These are phyloP conservation scores for Paecilomyces formosus DNA, from an alignment of 2,329 filamentous ascomycete species.

Conservation along the genomic window DNA sequence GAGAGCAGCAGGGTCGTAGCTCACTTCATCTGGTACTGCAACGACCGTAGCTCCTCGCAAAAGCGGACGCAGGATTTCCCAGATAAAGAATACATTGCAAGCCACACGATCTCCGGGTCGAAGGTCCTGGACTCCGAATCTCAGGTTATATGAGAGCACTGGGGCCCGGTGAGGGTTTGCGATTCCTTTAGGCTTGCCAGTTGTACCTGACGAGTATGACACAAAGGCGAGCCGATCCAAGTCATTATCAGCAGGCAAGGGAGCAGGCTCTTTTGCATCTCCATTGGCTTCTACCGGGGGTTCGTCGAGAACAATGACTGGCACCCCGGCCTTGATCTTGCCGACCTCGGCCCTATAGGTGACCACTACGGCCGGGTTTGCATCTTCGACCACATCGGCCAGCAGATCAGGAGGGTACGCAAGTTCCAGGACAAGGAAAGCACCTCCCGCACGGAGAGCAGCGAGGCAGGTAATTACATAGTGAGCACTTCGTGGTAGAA, in stretches of 20 bases:
- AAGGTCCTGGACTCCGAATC: conserved; percentile 64
- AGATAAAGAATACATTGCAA: conserved; percentile 84
- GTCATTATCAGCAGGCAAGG: conserved; percentile 57
- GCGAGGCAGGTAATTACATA: conserved; percentile 75
- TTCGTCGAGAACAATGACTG: conserved; percentile 60
- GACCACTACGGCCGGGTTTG: conserved; percentile 62
- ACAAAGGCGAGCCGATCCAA: conserved; percentile 70
- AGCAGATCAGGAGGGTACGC: conserved; percentile 69
- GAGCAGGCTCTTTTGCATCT: conserved; percentile 38
- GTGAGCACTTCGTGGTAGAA: conserved; percentile 67
- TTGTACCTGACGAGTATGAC: conserved; percentile 73
- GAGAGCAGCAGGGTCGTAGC: conserved; percentile 68
- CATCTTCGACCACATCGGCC: conserved; percentile 70
- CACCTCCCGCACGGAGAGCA: conserved; percentile 69
- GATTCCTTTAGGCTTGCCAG: conserved; percentile 73
- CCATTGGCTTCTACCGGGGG: conserved; percentile 19
- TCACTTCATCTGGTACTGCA: conserved; percentile 65
- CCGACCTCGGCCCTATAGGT: conserved; percentile 58
- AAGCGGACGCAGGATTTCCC: conserved; percentile 73
- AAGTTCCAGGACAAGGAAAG: conserved; percentile 72
- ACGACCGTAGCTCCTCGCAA: conserved; percentile 69
- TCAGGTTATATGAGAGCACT: conserved; percentile 64
- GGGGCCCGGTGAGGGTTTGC: conserved; percentile 69
- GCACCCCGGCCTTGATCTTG: conserved; percentile 55
- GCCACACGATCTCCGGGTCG: conserved; percentile 67